These are phyloP conservation scores for Pouteria glomerata DNA, from an alignment of 148 eudicot genomes.

Conservation along the genomic window DNA sequence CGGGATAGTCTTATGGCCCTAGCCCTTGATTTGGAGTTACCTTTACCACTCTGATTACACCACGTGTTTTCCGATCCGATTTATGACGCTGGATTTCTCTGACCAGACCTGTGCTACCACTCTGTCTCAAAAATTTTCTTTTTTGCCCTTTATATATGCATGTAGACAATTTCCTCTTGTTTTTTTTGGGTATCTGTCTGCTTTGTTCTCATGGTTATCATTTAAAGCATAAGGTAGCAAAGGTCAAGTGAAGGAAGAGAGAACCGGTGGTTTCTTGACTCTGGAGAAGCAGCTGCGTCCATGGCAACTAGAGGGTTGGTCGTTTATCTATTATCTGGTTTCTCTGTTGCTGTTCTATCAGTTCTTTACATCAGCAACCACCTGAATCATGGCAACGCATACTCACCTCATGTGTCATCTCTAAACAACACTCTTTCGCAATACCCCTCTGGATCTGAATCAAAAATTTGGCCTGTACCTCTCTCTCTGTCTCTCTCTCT, in stretches of 20 bases:
- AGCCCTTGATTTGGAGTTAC: too few species aligned
- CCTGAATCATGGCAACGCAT: conserved; percentile 6
- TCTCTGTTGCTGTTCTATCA: conserved; percentile 51
- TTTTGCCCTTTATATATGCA: background rate
- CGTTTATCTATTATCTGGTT: conserved; percentile 46
- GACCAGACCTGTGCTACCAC: too few species aligned
- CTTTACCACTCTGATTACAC: too few species aligned
- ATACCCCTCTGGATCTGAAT: conserved; percentile 23
- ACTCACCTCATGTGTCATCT: conserved; percentile 8
- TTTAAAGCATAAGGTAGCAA: background rate
- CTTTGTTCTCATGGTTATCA: background rate
- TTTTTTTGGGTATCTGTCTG: too few species aligned
- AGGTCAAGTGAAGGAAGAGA: background rate
- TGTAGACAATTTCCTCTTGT: too few species aligned
- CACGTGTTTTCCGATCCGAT: too few species aligned
- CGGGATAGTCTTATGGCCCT: too few species aligned
- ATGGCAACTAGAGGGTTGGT: conserved; percentile 61
- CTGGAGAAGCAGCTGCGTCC: background rate
- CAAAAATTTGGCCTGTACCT: conserved; percentile 77
- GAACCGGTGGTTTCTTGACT: too few species aligned
- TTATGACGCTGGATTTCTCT: too few species aligned
- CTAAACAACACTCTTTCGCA: conserved; percentile 14
- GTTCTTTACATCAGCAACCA: conserved; percentile 32
- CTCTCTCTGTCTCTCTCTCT: background rate
- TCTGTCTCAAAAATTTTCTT: background rate